Evolutionary conservation across 208 protist species (phyloP).

Genomic region (Ichthyophonus hoferi): DNA sequence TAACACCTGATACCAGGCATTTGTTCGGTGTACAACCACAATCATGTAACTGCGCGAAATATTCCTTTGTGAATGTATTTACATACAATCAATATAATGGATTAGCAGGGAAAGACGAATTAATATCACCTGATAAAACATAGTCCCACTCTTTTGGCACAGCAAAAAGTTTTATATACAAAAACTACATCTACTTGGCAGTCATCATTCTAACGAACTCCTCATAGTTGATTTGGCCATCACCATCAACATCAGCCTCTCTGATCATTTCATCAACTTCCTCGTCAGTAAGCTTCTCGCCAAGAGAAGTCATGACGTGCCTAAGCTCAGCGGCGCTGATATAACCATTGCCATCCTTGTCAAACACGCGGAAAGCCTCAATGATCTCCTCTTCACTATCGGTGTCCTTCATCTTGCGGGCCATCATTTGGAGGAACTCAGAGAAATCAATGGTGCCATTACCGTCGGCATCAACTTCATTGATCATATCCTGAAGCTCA

Average conservation of each 20-base stretch:
- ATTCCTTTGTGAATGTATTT: too few species aligned
- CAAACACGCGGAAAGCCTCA: constrained; percentile 69
- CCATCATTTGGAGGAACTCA: constrained; percentile 70
- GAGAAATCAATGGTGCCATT: constrained; percentile 93
- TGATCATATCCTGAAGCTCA: constrained; percentile 88
- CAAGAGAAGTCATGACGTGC: constrained; percentile 75
- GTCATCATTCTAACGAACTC: constrained; percentile 75
- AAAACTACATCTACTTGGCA: constrained; percentile 42
- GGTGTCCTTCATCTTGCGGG: constrained; percentile 67
- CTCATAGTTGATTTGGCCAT: constrained; percentile 72
- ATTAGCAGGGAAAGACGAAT: too few species aligned
- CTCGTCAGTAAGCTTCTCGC: constrained; percentile 74
- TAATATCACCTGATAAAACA: too few species aligned
- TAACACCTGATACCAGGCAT: too few species aligned
- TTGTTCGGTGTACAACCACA: too few species aligned
- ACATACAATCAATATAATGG: too few species aligned
- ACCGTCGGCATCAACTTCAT: constrained; percentile 90
- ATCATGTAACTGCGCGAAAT: too few species aligned
- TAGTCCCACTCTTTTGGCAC: too few species aligned
- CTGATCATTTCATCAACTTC: constrained; percentile 75
- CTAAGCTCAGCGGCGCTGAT: constrained; percentile 69
- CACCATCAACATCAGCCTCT: constrained; percentile 71
- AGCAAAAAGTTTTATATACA: too few species aligned
- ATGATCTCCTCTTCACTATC: constrained; percentile 68
- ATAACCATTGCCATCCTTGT: constrained; percentile 64